Evolutionary conservation across 2,329 filamentous ascomycete species (phyloP).

Genomic region (Huntiella decipiens): DNA sequence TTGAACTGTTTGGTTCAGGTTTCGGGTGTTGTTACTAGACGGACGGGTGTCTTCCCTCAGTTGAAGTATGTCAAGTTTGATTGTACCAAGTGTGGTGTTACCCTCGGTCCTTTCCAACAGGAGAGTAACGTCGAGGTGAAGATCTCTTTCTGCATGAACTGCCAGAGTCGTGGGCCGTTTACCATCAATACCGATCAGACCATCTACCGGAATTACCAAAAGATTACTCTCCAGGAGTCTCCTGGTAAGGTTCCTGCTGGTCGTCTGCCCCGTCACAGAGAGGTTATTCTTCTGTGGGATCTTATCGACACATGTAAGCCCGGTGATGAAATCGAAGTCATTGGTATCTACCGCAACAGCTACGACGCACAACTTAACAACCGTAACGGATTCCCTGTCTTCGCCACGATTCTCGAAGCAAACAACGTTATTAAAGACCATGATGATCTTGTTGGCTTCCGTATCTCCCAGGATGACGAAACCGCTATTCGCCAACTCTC

Average conservation of each 20-base stretch:
- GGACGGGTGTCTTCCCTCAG: constrained; percentile 91
- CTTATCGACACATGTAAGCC: constrained; percentile 93
- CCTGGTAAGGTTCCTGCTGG: constrained; percentile 92
- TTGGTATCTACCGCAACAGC: constrained; percentile 93
- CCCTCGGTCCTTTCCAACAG: constrained; percentile 89
- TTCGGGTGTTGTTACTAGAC: constrained; percentile 81
- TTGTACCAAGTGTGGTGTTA: constrained; percentile 80
- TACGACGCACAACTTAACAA: constrained; percentile 97
- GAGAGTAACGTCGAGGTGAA: constrained; percentile 94
- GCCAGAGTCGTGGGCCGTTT: constrained; percentile 87
- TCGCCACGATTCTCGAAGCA: constrained; percentile 90
- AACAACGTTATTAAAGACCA: constrained; percentile 96
- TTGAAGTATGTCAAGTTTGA: constrained; percentile 98
- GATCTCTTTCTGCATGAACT: constrained; percentile 90
- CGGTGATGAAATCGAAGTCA: constrained; percentile 93
- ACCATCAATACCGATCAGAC: constrained; percentile 94
- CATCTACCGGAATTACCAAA: constrained; percentile 96
- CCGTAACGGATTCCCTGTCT: constrained; percentile 95
- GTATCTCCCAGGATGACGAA: constrained; percentile 87
- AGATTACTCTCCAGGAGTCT: constrained; percentile 89
- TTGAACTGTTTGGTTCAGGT: constrained; percentile 91
- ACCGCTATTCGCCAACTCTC: constrained; percentile 74
- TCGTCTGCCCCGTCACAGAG: constrained; percentile 76
- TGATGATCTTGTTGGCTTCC: constrained; percentile 91
- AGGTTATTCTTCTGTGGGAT: constrained; percentile 92